Evolutionary conservation across 2,329 filamentous ascomycete genomes (phyloP).

Genomic region (Zalaria obscura): DNA sequence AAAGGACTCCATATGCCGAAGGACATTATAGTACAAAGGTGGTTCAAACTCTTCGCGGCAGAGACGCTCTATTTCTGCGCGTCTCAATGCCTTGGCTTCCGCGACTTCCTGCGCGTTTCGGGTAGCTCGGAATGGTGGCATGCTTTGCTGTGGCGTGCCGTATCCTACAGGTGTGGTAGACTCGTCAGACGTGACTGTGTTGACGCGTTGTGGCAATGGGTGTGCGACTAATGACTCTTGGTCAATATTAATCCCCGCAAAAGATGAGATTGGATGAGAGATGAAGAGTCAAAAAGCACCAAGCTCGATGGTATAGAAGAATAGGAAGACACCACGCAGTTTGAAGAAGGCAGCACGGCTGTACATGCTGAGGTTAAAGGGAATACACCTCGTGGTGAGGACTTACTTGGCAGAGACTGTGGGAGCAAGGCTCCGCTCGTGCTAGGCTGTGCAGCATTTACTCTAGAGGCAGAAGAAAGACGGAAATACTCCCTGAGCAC

Average conservation of each 20-base stretch:
- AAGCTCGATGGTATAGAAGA: too few relatives aligned
- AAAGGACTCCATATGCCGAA: slow-evolving; percentile 60
- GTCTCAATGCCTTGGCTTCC: slow-evolving; percentile 48
- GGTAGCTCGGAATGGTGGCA: slow-evolving; percentile 1
- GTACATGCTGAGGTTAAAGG: not conserved
- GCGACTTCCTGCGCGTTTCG: slow-evolving; percentile 49
- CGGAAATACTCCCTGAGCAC: slow-evolving; percentile 19
- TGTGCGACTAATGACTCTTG: not conserved
- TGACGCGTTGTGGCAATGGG: not conserved
- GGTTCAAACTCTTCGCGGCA: slow-evolving; percentile 48
- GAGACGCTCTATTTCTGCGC: slow-evolving; percentile 57
- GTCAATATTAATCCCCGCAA: not conserved
- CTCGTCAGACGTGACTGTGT: not conserved
- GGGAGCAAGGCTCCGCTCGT: slow-evolving; percentile 2
- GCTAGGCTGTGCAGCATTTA: not conserved
- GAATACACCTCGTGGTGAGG: not conserved
- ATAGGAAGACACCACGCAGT: too few relatives aligned
- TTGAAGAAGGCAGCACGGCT: too few relatives aligned
- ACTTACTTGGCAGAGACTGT: slow-evolving; percentile 5
- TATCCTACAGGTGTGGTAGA: not conserved
- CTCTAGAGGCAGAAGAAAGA: slow-evolving; percentile 8
- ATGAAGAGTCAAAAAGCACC: too few relatives aligned
- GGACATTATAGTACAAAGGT: slow-evolving; percentile 45
- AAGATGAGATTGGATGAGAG: too few relatives aligned
- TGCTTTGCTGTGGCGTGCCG: slow-evolving; percentile 2